Percentiles rank a stretch among this genome's conserved stretches.
These are phyloP conservation scores for Gossypium gossypioides DNA, from an alignment of 441 rosid species.

Conservation along the genomic window DNA sequence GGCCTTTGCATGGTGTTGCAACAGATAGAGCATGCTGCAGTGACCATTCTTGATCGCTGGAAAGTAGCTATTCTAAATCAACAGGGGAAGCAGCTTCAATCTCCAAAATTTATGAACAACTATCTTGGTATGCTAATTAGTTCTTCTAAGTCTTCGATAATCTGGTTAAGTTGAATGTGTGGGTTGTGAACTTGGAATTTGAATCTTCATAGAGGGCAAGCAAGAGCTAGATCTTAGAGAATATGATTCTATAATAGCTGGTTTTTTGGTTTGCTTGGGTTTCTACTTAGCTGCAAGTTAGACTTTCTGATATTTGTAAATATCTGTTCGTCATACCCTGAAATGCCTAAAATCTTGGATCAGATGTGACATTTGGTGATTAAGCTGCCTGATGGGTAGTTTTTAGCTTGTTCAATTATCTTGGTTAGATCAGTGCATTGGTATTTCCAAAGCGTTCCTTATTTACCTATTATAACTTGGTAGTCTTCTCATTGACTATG, in stretches of 20 bases:
- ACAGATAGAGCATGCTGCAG: slow-evolving; percentile 85
- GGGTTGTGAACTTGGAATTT: neutral
- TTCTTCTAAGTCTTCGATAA: neutral
- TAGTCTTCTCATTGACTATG: neutral
- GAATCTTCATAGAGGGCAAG: neutral
- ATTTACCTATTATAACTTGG: neutral
- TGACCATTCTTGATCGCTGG: slow-evolving; percentile 95
- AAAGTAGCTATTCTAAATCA: slow-evolving; percentile 58
- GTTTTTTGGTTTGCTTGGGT: neutral
- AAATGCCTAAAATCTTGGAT: neutral
- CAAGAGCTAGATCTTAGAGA: neutral
- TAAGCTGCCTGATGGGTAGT: neutral
- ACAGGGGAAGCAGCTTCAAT: slow-evolving; percentile 54
- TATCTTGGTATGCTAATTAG: slow-evolving; percentile 62
- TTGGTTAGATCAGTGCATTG: neutral
- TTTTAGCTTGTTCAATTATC: neutral
- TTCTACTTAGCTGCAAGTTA: neutral
- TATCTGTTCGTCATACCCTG: neutral
- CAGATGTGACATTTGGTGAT: neutral
- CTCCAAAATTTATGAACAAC: slow-evolving; percentile 83
- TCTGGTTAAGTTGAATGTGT: neutral
- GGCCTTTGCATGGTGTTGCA: slow-evolving; percentile 71
- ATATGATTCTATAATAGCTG: neutral
- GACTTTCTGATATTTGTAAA: neutral
- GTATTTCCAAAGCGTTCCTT: neutral